Percentiles rank a stretch among this genome's conserved stretches.
Evolutionary conservation across 2,329 filamentous ascomycete species (phyloP).

Genomic region (Elsinoe australis): DNA sequence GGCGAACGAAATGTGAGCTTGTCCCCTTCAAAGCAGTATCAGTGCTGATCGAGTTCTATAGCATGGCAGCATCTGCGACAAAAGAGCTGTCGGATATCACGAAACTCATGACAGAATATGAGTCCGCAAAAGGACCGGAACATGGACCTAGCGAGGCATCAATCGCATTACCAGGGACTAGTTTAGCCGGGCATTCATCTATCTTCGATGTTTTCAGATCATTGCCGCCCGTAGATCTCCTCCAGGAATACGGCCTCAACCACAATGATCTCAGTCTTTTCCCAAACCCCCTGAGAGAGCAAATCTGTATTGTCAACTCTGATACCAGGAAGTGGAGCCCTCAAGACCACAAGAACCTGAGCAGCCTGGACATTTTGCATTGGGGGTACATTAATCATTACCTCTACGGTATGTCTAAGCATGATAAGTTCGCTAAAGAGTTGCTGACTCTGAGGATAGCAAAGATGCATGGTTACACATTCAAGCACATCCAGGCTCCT

Average conservation of each 20-base stretch:
- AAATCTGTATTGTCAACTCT: neutral
- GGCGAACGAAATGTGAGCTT: neutral
- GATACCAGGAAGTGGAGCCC: conserved; percentile 11
- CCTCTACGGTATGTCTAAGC: conserved; percentile 29
- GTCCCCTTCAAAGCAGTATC: too few relatives aligned
- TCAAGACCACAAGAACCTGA: neutral
- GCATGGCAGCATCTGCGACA: neutral
- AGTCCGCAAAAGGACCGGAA: too few relatives aligned
- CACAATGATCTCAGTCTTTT: conserved; percentile 8
- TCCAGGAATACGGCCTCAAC: neutral
- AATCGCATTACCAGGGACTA: neutral
- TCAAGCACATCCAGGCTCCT: conserved; percentile 41
- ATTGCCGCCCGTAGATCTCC: neutral
- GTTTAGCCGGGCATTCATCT: neutral
- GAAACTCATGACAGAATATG: too few relatives aligned
- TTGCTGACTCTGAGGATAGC: conserved; percentile 24
- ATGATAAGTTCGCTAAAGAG: neutral
- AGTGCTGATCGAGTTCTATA: neutral
- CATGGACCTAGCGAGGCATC: neutral
- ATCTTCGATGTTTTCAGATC: neutral
- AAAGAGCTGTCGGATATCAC: neutral
- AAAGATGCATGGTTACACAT: conserved; percentile 44
- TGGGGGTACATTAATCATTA: conserved; percentile 30
- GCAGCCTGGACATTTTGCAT: neutral
- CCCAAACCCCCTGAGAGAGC: neutral